Evolutionary conservation across 2,329 filamentous ascomycete species (phyloP).

Genomic region (Fusarium sp.): DNA sequence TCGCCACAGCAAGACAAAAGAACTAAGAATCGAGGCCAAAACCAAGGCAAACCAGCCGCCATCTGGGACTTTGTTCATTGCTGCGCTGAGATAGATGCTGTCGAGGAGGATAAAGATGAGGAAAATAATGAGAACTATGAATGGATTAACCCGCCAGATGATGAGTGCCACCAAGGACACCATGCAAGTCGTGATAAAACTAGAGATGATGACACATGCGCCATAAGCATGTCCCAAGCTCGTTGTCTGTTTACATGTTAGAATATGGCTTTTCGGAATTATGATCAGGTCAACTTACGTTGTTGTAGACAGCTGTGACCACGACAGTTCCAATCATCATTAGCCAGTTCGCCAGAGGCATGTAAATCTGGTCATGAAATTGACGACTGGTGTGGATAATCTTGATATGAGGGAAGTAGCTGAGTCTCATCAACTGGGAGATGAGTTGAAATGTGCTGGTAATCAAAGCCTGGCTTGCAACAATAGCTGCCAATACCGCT

Average conservation of each 20-base stretch:
- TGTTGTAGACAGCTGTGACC: constrained; percentile 78
- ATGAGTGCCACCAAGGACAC: constrained; percentile 77
- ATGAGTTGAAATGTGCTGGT: constrained; percentile 77
- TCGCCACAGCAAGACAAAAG: constrained; percentile 78
- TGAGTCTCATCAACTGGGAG: constrained; percentile 76
- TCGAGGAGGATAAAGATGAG: constrained; percentile 74
- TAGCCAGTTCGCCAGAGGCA: constrained; percentile 80
- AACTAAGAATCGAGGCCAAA: constrained; percentile 70
- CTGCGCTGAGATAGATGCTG: constrained; percentile 75
- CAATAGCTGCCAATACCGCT: constrained; percentile 76
- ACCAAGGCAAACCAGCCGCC: constrained; percentile 83
- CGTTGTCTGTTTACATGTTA: constrained; percentile 59
- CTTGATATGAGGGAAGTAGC: constrained; percentile 81
- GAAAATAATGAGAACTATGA: constrained; percentile 70
- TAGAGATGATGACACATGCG: constrained; percentile 82
- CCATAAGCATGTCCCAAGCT: constrained; percentile 79
- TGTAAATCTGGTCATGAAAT: constrained; percentile 81
- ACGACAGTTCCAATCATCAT: constrained; percentile 81
- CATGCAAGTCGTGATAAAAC: constrained; percentile 81
- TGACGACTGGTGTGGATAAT: constrained; percentile 75
- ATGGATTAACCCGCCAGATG: constrained; percentile 73
- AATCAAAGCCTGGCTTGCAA: constrained; percentile 83
- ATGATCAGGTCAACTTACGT: constrained; percentile 56
- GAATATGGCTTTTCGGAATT: neutral
- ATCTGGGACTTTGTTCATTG: constrained; percentile 77